Evolutionary conservation across 345 rosid species (phyloP).

Genomic region (Barbarea vulgaris): DNA sequence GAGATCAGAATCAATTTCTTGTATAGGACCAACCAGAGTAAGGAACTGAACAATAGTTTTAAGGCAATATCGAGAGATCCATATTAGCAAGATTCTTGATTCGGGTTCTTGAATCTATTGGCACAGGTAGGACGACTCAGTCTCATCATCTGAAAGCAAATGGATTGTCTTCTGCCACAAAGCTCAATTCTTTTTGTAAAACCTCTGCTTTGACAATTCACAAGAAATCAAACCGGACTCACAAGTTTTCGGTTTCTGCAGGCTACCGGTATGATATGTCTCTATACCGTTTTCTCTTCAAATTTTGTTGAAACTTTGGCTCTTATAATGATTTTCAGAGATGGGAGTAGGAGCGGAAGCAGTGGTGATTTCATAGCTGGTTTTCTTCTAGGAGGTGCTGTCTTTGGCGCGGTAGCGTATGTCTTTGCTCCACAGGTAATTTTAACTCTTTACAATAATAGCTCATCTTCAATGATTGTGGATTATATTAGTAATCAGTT

Average conservation of each 20-base stretch:
- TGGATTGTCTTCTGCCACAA: constrained; percentile 47
- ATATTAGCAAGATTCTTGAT: constrained; percentile 16
- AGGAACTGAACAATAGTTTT: not conserved
- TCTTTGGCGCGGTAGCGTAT: constrained; percentile 79
- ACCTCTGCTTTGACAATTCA: constrained; percentile 45
- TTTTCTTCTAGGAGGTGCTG: constrained; percentile 86
- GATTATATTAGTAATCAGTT: not conserved
- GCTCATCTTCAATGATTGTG: not conserved
- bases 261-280: constrained; percentile 46
- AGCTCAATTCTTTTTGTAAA: constrained; percentile 46
- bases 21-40: not conserved
- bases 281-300: not conserved
- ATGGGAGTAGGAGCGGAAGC: constrained; percentile 60
- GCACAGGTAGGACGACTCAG: constrained; percentile 53
- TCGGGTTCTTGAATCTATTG: constrained; percentile 12
- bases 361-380: constrained; percentile 88
- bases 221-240: constrained; percentile 45
- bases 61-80: too few species aligned
- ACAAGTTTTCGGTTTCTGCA: constrained; percentile 57
- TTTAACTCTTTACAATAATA: not conserved
- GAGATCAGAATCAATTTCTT: not conserved
- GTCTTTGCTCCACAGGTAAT: constrained; percentile 87
- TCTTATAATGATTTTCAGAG: constrained; percentile 43
- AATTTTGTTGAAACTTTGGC: not conserved
- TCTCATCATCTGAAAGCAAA: constrained; percentile 44